Conservation (phyloP, 768 basidiomycete species). For the Stropharia rugosoannulata region DNA sequence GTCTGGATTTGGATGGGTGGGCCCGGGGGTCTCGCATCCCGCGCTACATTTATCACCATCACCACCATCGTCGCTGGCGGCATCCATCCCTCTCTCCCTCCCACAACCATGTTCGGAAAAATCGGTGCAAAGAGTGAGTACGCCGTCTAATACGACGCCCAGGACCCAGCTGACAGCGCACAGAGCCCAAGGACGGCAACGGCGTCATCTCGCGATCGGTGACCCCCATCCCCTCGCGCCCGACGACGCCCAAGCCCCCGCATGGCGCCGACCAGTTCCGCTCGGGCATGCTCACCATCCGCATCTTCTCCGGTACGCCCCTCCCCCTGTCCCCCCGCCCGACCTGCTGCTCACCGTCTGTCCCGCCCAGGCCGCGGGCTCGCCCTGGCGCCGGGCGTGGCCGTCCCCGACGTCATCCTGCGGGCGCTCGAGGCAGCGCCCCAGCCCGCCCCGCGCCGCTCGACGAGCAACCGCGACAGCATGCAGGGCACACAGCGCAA, state of each 20-base stretch:
- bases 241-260: slow-evolving; percentile 70
- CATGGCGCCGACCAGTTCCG: slow-evolving; percentile 64
- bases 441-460: slow-evolving; percentile 40
- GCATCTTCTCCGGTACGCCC: slow-evolving; percentile 84
- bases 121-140: slow-evolving; percentile 41
- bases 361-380: slow-evolving; percentile 67
- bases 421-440: slow-evolving; percentile 70
- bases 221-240: slow-evolving; percentile 77
- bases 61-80: slow-evolving; percentile 25
- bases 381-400: slow-evolving; percentile 71
- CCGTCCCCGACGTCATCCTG: slow-evolving; percentile 83
- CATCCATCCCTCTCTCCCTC: slow-evolving; percentile 19
- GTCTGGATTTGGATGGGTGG: not conserved
- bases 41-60: not conserved
- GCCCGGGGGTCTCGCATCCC: too few relatives aligned
- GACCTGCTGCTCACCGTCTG: slow-evolving; percentile 2
- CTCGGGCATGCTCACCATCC: slow-evolving; percentile 91
- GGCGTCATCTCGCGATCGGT: slow-evolving; percentile 73
- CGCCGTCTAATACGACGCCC: not conserved
- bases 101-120: slow-evolving; percentile 54
- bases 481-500: slow-evolving; percentile 90
- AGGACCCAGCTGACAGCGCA: slow-evolving; percentile 1
- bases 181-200: slow-evolving; percentile 70
- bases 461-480: slow-evolving; percentile 82
- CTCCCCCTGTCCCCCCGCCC: slow-evolving; percentile 5